Conservation (phyloP, 495 filamentous ascomycete species). For the Aspergillus campestris region DNA sequence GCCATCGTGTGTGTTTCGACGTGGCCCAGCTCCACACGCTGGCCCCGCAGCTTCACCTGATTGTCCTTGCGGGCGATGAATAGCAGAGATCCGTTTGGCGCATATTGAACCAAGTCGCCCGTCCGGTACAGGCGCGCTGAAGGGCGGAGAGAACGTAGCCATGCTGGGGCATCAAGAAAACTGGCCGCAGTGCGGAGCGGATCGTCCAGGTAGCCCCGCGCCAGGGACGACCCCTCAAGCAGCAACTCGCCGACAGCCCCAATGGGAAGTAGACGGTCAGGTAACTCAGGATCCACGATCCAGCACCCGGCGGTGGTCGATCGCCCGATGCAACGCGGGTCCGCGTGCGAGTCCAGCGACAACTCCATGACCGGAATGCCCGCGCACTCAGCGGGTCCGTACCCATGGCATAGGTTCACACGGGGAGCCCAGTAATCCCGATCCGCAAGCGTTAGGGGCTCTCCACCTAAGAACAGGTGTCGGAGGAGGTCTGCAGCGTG, state of each 20-base stretch:
- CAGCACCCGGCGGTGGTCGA: constrained; percentile 16
- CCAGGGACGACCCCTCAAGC: constrained; percentile 31
- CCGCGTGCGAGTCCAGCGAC: no score
- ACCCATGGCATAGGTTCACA: no score
- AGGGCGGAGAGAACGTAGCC: no score
- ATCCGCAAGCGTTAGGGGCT: no score
- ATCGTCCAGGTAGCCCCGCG: constrained; percentile 28
- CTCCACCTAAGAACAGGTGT: no score
- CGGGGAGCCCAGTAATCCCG: no score
- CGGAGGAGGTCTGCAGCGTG: no score
- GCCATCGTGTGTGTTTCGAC: constrained; percentile 27
- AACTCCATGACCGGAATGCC: constrained; percentile 25
- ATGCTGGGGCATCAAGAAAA: no score
- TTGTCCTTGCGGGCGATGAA: constrained; percentile 26
- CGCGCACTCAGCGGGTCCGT: constrained; percentile 15
- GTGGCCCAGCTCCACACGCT: constrained; percentile 41
- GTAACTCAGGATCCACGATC: constrained; percentile 21
- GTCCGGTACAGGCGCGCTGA: constrained; percentile 18
- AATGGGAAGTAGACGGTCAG: constrained; percentile 23
- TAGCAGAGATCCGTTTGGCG: constrained; percentile 12
- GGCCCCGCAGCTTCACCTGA: constrained; percentile 41
- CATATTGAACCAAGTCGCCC: constrained; percentile 17
- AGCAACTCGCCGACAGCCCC: constrained; percentile 33
- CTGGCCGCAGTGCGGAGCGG: background rate
- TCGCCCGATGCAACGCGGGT: no score